phyloP scores from a whole-genome alignment of 257 asterid genomes.

The Gardenia jasminoides region DNA sequence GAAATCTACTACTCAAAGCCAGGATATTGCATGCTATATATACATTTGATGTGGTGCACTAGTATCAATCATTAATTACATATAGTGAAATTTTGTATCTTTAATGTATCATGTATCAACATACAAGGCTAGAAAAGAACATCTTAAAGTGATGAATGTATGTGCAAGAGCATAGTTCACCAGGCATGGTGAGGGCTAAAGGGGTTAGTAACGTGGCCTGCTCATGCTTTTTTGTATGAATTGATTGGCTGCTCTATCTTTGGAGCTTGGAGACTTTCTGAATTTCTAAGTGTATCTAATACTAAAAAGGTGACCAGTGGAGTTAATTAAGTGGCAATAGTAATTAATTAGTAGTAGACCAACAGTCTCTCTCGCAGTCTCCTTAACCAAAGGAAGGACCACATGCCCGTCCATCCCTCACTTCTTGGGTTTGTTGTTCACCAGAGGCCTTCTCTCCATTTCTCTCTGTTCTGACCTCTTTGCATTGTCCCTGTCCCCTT shows the following conservation, averaged over 20 bases:
- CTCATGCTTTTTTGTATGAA: neutral
- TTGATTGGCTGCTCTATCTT: conserved; percentile 3
- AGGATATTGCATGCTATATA: no score
- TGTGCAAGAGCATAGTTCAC: no score
- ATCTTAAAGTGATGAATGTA: no score
- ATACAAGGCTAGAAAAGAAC: no score
- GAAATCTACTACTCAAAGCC: no score
- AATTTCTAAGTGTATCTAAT: no score
- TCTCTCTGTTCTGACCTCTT: neutral
- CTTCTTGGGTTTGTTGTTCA: conserved; percentile 15
- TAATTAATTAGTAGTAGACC: neutral
- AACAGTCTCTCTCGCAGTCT: neutral
- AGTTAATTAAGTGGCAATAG: neutral
- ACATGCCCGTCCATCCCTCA: conserved; percentile 4
- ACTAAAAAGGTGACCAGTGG: no score
- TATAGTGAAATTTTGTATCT: no score
- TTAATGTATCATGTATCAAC: no score
- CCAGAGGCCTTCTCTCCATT: conserved; percentile 8
- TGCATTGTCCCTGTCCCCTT: neutral
- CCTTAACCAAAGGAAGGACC: conserved; percentile 8
- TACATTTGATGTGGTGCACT: no score
- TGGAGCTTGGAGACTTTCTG: neutral
- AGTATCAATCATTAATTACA: no score
- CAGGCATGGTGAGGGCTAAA: neutral
- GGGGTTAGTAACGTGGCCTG: conserved; percentile 9